Base-by-base conservation (phyloP, 2,329 filamentous ascomycete species). In the Aspergillus persii region DNA sequence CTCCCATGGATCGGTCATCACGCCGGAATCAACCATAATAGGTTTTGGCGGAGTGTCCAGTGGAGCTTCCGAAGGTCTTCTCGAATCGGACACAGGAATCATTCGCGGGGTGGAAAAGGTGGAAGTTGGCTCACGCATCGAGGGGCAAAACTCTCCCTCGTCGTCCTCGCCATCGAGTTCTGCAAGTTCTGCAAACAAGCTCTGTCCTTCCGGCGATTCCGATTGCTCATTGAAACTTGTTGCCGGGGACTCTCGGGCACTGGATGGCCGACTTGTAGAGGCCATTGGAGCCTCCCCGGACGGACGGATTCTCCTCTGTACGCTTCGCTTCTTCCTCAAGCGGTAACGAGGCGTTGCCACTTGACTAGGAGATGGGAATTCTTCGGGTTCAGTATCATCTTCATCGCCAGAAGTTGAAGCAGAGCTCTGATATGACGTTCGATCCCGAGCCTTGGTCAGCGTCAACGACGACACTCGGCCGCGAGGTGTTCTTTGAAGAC, bases 181-280 rank as follows among this genome's bases (percentile, higher is more conserved):
- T 55, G 90, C 91, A 47, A 99, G 83, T 75, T 99, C 95, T 46
- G 92, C 92, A 72, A 95, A 96, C 53, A 99, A 81, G 69, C 90
- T 98, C 79, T 96, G 91, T 15, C 86, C 84, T 63, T 80, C 79
- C 53, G 79, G 76, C n/a, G 78, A 79, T 47, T 75, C 77, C 33
- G 76, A 70, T 54, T 77, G 78, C 59, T 78, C 79, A 49, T 76
- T 77, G 63, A 83, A 78, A 66, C 81, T 84, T 30, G 79, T 72
- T 8, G 83, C 81, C 9, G 83, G 83, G n/a, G 79, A 82, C 61
- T 84, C 80, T 58, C 78, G 79, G 4, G 78, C 73, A 60, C 71
- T 76, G n/a, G 74, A 73, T 39, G 71, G 71, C 30, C 71, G 69
- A 59, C 75, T 75, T 31, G 66, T 65, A 29, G 73, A 78, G 4